phyloP scores from a whole-genome alignment of 805 yeast genomes.

The Starmerella gropengiesseri region DNA sequence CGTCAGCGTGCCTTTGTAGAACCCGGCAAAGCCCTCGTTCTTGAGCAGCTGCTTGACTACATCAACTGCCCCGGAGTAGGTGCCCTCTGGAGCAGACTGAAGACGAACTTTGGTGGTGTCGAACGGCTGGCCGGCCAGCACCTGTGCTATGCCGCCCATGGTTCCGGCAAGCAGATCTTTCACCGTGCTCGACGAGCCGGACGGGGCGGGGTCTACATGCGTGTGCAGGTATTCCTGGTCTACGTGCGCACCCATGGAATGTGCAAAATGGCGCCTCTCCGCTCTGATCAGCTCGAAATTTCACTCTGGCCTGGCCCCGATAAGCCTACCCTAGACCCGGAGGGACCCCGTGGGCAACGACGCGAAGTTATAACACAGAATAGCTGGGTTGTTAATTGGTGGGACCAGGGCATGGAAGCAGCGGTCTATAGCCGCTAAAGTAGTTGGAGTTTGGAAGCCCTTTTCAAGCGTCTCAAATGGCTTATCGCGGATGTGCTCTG shows the following conservation, averaged over 20 bases:
- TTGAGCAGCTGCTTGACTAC: constrained; percentile 59
- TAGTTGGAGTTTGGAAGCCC: too few relatives aligned
- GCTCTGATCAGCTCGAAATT: not conserved
- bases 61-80: constrained; percentile 61
- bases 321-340: too few relatives aligned
- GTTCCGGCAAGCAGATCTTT: constrained; percentile 89
- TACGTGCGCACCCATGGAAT: not conserved
- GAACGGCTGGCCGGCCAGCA: constrained; percentile 89
- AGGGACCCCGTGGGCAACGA: too few relatives aligned
- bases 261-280: not conserved
- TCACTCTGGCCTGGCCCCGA: too few relatives aligned
- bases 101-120: constrained; percentile 89
- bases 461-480: too few relatives aligned
- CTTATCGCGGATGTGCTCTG: too few relatives aligned
- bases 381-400: too few relatives aligned
- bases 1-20: constrained; percentile 87
- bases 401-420: too few relatives aligned
- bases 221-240: constrained; percentile 5
- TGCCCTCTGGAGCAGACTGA: constrained; percentile 75
- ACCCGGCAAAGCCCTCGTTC: constrained; percentile 76
- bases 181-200: constrained; percentile 9
- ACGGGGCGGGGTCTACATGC: not conserved
- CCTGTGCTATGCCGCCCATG: constrained; percentile 92
- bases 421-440: too few relatives aligned
- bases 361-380: too few relatives aligned